phyloP scores from a whole-genome alignment of 2,329 filamentous ascomycete species.

The Aspergillus sp. region DNA sequence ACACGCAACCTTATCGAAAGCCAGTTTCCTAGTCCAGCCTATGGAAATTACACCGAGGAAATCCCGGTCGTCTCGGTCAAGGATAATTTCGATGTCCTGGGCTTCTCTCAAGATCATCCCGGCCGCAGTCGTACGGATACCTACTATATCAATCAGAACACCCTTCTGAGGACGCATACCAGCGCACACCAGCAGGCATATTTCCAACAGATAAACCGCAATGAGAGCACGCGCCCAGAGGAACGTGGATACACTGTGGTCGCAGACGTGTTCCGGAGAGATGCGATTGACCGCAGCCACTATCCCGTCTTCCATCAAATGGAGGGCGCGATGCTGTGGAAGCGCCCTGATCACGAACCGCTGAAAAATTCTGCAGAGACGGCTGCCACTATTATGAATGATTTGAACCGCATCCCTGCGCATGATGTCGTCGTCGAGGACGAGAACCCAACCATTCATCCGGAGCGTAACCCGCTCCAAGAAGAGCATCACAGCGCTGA shows the following conservation, averaged over 20 bases:
- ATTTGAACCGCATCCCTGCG: conserved; percentile 61
- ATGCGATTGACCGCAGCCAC: conserved; percentile 90
- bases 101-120: conserved; percentile 79
- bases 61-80: conserved; percentile 73
- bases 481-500: conserved; percentile 58
- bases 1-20: conserved; percentile 89
- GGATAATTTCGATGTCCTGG: conserved; percentile 96
- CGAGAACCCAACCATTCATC: conserved; percentile 67
- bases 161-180: conserved; percentile 84
- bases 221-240: conserved; percentile 26
- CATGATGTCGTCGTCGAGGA: conserved; percentile 76
- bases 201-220: conserved; percentile 58
- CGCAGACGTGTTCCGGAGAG: conserved; percentile 89
- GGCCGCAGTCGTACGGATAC: conserved; percentile 84
- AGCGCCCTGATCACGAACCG: conserved; percentile 44
- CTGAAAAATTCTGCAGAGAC: conserved; percentile 35
- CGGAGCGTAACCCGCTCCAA: conserved; percentile 77
- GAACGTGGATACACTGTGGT: conserved; percentile 75
- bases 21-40: conserved; percentile 66
- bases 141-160: conserved; percentile 83
- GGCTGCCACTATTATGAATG: conserved; percentile 56
- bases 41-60: conserved; percentile 67
- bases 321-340: conserved; percentile 90
- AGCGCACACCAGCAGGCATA: conserved; percentile 83
- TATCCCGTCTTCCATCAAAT: conserved; percentile 98